Evolutionary conservation across 352 stramenopile genomes (phyloP).

Genomic region (Pythium pyrilobum): DNA sequence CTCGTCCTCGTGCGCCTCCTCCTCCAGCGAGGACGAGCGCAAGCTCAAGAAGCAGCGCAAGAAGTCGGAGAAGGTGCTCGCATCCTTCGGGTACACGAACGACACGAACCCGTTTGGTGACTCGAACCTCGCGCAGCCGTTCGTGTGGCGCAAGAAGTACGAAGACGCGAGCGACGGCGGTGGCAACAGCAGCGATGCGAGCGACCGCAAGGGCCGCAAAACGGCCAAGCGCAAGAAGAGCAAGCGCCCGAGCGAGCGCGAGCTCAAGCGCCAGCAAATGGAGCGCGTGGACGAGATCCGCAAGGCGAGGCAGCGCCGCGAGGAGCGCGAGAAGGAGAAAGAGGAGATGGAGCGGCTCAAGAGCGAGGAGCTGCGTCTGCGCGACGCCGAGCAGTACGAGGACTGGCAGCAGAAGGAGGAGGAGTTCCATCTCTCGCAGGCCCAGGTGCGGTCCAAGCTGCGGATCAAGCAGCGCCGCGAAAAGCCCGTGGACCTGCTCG

Average conservation of each 20-base stretch:
- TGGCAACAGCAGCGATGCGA: conserved; percentile 5
- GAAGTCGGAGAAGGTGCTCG: conserved; percentile 69
- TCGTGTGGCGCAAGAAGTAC: conserved; percentile 98
- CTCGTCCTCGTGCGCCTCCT: conserved; percentile 13
- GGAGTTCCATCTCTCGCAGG: conserved; percentile 95
- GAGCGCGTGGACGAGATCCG: conserved; percentile 94
- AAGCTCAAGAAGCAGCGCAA: conserved; percentile 54
- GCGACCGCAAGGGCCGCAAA: conserved; percentile 11
- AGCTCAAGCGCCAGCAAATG: conserved; percentile 67
- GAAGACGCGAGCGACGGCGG: conserved; percentile 27
- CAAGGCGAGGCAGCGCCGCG: conserved; percentile 89
- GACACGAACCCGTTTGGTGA: conserved; percentile 99
- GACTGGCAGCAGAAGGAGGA: conserved; percentile 99
- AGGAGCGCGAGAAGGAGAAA: conserved; percentile 86
- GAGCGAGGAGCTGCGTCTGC: conserved; percentile 93
- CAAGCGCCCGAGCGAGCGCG: conserved; percentile 31
- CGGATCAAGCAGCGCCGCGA: conserved; percentile 88
- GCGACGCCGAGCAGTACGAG: conserved; percentile 95
- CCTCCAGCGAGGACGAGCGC: conserved; percentile 31
- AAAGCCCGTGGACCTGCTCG: conserved; percentile 94
- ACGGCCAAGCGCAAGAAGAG: conserved; percentile 14
- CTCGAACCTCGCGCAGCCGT: conserved; percentile 94
- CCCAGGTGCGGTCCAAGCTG: conserved; percentile 88
- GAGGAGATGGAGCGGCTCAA: conserved; percentile 95
- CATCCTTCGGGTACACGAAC: conserved; percentile 95